Conservation (phyloP, 78 protist species). For the Planoprotostelium fungivorum region DNA sequence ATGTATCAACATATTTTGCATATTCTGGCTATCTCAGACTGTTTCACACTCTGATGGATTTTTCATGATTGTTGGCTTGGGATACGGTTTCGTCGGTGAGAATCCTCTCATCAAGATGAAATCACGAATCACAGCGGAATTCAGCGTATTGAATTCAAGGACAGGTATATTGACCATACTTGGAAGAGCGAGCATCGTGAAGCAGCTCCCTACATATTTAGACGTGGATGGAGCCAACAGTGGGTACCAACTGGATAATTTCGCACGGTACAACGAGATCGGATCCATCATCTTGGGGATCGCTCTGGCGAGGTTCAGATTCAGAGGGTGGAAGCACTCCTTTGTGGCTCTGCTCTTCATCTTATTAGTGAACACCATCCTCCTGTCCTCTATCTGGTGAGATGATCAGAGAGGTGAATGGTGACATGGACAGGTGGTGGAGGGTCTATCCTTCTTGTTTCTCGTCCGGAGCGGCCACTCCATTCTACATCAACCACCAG, state of each 20-base stretch:
- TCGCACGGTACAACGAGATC: not conserved
- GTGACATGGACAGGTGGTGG: not conserved
- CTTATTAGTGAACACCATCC: not conserved
- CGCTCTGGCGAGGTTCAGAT: not conserved
- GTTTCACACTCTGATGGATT: not conserved
- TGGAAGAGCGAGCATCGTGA: too few species aligned
- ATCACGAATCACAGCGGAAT: too few species aligned
- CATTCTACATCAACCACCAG: not conserved
- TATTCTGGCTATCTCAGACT: not conserved
- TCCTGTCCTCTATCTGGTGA: not conserved
- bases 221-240: not conserved
- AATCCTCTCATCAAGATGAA: too few species aligned
- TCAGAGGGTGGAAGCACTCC: not conserved
- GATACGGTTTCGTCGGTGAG: not conserved
- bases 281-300: not conserved
- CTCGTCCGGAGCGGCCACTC: not conserved
- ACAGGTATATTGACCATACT: too few species aligned
- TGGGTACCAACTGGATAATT: not conserved
- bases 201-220: too few species aligned
- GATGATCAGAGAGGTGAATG: not conserved
- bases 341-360: not conserved
- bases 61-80: not conserved
- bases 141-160: too few species aligned
- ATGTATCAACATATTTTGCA: not conserved
- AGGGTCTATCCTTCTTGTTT: not conserved